Conservation (phyloP, 2,329 filamentous ascomycete species). For the Apiospora malaysiana region DNA sequence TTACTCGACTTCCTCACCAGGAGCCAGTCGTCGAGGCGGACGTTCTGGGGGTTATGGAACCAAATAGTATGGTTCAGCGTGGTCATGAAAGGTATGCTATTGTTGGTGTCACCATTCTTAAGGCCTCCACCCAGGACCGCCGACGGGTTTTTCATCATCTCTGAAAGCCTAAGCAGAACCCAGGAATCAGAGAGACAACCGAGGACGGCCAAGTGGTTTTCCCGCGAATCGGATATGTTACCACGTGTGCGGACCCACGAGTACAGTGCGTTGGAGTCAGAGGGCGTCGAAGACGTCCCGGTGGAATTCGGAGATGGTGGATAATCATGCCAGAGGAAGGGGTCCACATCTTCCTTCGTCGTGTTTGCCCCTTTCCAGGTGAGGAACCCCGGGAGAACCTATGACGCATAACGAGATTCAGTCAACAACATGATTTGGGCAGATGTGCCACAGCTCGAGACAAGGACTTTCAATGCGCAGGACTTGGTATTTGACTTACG, state of each 20-base stretch:
- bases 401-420: too few relatives aligned
- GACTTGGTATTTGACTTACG: too few relatives aligned
- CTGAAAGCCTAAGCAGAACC: neutral
- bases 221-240: neutral
- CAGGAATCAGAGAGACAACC: constrained; percentile 17
- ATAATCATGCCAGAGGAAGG: too few relatives aligned
- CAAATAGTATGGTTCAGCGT: constrained; percentile 26
- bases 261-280: neutral
- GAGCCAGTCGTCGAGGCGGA: constrained; percentile 26
- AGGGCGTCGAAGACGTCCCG: too few relatives aligned
- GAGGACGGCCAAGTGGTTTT: constrained; percentile 14
- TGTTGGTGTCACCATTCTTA: too few relatives aligned
- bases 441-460: too few relatives aligned
- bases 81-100: constrained; percentile 13
- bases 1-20: constrained; percentile 23
- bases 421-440: too few relatives aligned
- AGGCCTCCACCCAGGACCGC: neutral
- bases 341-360: too few relatives aligned
- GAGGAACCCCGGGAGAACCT: too few relatives aligned
- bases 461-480: too few relatives aligned
- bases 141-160: neutral
- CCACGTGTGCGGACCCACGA: neutral
- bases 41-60: constrained; percentile 25
- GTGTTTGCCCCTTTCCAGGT: too few relatives aligned
- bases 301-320: too few relatives aligned